A percentile compares a stretch with the other conserved stretches of the same genome.
Evolutionary conservation across 1,284 basidiomycete genomes (phyloP).

Genomic region (Ustilago curta): DNA sequence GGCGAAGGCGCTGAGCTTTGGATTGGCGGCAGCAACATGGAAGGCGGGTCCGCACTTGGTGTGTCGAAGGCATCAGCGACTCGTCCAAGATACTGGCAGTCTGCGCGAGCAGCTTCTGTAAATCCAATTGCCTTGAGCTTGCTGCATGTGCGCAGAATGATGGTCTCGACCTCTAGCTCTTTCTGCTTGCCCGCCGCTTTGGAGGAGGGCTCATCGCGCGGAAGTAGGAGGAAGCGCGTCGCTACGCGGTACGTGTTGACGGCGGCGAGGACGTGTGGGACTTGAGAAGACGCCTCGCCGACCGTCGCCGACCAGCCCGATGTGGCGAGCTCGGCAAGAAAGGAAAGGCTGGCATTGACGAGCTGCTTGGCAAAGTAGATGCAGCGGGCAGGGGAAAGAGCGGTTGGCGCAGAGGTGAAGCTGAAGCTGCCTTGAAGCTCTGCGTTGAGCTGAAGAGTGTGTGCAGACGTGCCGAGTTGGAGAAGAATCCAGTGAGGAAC

Average conservation of each 20-base stretch:
- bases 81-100: slow-evolving; percentile 25
- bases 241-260: slow-evolving; percentile 39
- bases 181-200: slow-evolving; percentile 26
- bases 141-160: slow-evolving; percentile 30
- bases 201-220: slow-evolving; percentile 7
- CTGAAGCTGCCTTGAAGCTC: slow-evolving; percentile 5
- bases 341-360: slow-evolving; percentile 49
- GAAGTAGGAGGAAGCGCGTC: slow-evolving; percentile 28
- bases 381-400: slow-evolving; percentile 21
- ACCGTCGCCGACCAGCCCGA: slow-evolving; percentile 30
- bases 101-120: slow-evolving; percentile 13
- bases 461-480: slow-evolving; percentile 28
- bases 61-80: neutral
- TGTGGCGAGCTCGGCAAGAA: slow-evolving; percentile 21
- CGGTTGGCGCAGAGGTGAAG: slow-evolving; percentile 8
- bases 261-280: slow-evolving; percentile 15
- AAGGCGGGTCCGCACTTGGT: neutral
- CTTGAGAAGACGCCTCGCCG: slow-evolving; percentile 1
- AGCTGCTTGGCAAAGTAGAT: slow-evolving; percentile 54
- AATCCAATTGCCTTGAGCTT: slow-evolving; percentile 36
- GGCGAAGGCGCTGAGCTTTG: slow-evolving; percentile 9
- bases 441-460: slow-evolving; percentile 19
- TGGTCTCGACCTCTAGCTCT: slow-evolving; percentile 46
- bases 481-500: slow-evolving; percentile 26
- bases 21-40: slow-evolving; percentile 24